Conservation (phyloP, 805 yeast genomes). For the Candida railenensis region DNA sequence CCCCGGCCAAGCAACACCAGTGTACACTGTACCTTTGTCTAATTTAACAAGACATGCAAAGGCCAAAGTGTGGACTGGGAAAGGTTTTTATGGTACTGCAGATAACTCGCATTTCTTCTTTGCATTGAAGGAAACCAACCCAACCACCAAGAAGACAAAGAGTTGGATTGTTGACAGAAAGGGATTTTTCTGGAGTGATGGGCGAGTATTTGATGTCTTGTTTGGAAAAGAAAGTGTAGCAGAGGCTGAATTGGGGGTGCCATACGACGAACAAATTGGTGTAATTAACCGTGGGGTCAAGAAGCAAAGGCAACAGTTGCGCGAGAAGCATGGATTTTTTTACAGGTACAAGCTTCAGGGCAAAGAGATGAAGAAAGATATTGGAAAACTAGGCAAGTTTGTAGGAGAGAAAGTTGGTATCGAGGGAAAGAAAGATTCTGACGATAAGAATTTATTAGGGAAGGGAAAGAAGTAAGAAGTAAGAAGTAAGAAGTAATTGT, state of each 20-base stretch:
- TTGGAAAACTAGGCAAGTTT: slow-evolving; percentile 20
- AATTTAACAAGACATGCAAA: slow-evolving; percentile 54
- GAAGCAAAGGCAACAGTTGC: slow-evolving; percentile 48
- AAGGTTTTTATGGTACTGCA: slow-evolving; percentile 82
- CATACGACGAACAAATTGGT: slow-evolving; percentile 58
- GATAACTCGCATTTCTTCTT: slow-evolving; percentile 74
- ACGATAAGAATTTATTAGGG: slow-evolving; percentile 6
- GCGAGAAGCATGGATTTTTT: slow-evolving; percentile 56
- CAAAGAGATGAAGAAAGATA: slow-evolving; percentile 30
- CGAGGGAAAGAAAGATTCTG: not conserved
- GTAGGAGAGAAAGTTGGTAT: slow-evolving; percentile 9
- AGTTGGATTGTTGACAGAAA: slow-evolving; percentile 82
- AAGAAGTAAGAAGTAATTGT: not conserved
- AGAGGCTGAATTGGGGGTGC: slow-evolving; percentile 69
- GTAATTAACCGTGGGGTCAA: slow-evolving; percentile 46
- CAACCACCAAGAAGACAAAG: slow-evolving; percentile 30
- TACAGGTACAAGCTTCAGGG: slow-evolving; percentile 52
- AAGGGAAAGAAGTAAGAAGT: slow-evolving; percentile 4
- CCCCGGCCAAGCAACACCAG: slow-evolving; percentile 78
- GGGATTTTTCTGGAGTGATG: slow-evolving; percentile 94
- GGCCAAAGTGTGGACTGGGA: slow-evolving; percentile 80
- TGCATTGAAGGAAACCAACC: slow-evolving; percentile 58
- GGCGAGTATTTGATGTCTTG: slow-evolving; percentile 76
- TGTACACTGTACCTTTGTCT: slow-evolving; percentile 62
- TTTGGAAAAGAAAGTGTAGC: slow-evolving; percentile 79